Percentiles rank a stretch among this genome's conserved stretches.
Conservation (phyloP, 2,329 filamentous ascomycete species). For the Fusarium equiseti region DNA sequence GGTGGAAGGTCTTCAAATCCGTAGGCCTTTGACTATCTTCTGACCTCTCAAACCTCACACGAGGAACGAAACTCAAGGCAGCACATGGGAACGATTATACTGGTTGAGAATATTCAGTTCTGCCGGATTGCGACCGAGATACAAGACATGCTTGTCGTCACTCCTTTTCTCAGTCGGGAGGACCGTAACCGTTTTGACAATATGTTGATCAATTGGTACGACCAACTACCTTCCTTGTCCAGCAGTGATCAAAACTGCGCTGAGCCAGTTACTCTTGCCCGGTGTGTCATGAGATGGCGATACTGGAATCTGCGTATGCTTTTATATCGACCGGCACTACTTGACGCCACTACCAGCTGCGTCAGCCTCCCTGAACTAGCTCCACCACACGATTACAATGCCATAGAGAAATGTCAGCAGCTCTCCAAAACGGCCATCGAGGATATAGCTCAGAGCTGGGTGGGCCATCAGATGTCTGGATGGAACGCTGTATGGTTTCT, state of each 20-base stretch:
- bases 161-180: neutral
- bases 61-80: neutral
- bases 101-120: slow-evolving; percentile 8
- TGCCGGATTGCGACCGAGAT: slow-evolving; percentile 16
- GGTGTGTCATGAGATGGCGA: slow-evolving; percentile 10
- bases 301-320: slow-evolving; percentile 21
- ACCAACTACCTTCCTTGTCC: neutral
- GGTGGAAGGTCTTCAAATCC: too few species aligned
- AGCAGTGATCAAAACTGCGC: neutral
- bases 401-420: slow-evolving; percentile 8
- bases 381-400: neutral
- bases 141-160: slow-evolving; percentile 3
- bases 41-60: too few species aligned
- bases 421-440: neutral
- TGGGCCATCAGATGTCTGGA: slow-evolving; percentile 6
- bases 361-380: too few species aligned
- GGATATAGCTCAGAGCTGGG: slow-evolving; percentile 4
- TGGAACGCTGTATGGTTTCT: slow-evolving; percentile 19
- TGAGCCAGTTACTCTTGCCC: slow-evolving; percentile 6
- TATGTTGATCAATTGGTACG: neutral
- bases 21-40: too few species aligned
- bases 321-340: neutral
- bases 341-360: neutral
- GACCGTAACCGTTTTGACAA: neutral
- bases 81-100: neutral